Conservation (phyloP, 2,329 filamentous ascomycete species). For the Penicillium corylophilum region DNA sequence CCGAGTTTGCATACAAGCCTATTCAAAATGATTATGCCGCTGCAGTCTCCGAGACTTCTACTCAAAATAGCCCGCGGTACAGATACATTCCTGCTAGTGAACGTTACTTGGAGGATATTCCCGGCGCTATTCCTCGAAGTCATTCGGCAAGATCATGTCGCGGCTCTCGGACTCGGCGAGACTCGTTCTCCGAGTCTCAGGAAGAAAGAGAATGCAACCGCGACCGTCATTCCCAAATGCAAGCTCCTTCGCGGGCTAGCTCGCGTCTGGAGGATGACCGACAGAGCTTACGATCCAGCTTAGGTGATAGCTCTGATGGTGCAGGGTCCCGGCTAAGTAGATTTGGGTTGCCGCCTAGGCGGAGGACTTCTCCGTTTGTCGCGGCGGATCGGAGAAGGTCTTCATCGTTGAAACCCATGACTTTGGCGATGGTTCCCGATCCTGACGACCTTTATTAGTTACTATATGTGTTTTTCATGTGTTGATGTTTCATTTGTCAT, state of each 20-base stretch:
- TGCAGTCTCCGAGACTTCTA: conserved; percentile 26
- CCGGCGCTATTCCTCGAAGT: conserved; percentile 8
- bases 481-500: conserved; percentile 4
- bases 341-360: conserved; percentile 14
- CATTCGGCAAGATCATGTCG: conserved; percentile 16
- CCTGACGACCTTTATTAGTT: conserved; percentile 38
- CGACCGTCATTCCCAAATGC: neutral
- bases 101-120: conserved; percentile 26
- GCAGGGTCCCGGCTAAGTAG: conserved; percentile 10
- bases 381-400: conserved; percentile 22
- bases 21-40: conserved; percentile 32
- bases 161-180: conserved; percentile 5
- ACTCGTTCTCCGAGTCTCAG: conserved; percentile 12
- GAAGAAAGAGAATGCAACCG: conserved; percentile 6
- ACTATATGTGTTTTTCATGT: too few relatives aligned
- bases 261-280: conserved; percentile 14
- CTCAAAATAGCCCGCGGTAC: conserved; percentile 23
- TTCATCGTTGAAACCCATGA: conserved; percentile 28
- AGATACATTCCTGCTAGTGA: conserved; percentile 34
- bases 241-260: neutral
- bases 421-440: conserved; percentile 38
- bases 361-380: conserved; percentile 17
- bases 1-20: conserved; percentile 37
- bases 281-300: conserved; percentile 9
- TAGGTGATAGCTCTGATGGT: conserved; percentile 11